Evolutionary conservation across 2,329 filamentous ascomycete species (phyloP), one percentile per base, ranked within the genome.

Genomic region (Aspergillus texensis): DNA sequence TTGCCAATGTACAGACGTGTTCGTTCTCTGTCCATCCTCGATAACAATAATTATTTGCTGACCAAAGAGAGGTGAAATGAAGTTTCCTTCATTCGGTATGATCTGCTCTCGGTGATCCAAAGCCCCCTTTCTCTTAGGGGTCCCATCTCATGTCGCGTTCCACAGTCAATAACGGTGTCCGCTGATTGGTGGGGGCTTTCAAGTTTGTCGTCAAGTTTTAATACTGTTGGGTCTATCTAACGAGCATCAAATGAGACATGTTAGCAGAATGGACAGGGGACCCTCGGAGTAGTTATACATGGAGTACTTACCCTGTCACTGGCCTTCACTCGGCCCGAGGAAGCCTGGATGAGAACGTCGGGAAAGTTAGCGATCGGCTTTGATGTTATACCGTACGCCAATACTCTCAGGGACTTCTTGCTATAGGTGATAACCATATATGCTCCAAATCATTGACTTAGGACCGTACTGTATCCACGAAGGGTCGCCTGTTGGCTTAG

Each of bases 21-120:
- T 19, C 16, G 0, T 19, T 6, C 8, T 9, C 2, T n/a, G 36
- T 9, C 16, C 6, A 8, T 41, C 0, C 16, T 9, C 9, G 0
- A 36, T 6, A 16, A 19, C 4, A 6, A 41, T 19, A 1, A 41
- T 1, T 36, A 14, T 10, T 8, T 41, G 16, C 1, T 41, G 16
- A 41, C 8, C 6, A 19, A 9, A 0, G 3, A 9, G 10, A 19
- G 39, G 39, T n/a, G 6, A n/a, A 41, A 5, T 6, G 34, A 6
- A 36, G 12, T 12, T 1, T 14, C 14, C 1, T 4, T 12, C 34
- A 16, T 16, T 14, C 12, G 3, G 10, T 11, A 10, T 0, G 9
- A 32, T 32, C 9, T 10, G 1, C 2, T 10, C 10, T 10, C 9
- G 10, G 3, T 2, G 10, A 10, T 34, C 32, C 10, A 6, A 34